Evolutionary conservation across 495 filamentous ascomycete genomes (phyloP), one percentile per base, ranked within the genome.

Genomic region (Oleoguttula mirabilis): DNA sequence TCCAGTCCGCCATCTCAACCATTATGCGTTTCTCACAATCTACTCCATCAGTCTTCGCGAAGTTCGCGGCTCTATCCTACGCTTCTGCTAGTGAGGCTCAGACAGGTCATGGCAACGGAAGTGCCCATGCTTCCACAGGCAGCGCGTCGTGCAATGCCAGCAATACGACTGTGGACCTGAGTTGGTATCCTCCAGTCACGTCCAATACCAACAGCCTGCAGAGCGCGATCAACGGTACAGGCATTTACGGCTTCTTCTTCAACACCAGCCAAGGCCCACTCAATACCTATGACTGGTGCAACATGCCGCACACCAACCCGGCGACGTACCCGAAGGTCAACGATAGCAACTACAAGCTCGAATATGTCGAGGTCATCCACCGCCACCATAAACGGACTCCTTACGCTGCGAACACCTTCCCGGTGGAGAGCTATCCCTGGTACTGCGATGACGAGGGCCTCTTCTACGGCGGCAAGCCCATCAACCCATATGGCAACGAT

Each of bases 351-450:
- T 81, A 73, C 51, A 59, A 70, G 41, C 62, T 84, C 24, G 58
- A 66, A 48, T 82, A 82, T 49, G 78, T 83, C 7, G 79, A 84
- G 61, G 58, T 80, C 45, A 76, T 83, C 36, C 79, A 83, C 44
- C 68, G 80, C 42, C 80, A 84, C 52, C 79, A 84, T 52, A 82
- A 83, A 58, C 68, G 80, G 23, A 84, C 78, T 0, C 78, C 77
- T 1, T 84, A 84, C 50, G 69, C 72, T 5, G 66, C 66, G 30
- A 84, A 82, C 54, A 66, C 72, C 4, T 82, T 83, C 51, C 77
- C 77, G 1, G 59, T 70, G 10, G 80, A 84, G 55, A 59, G 70
- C 10, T 73, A 75, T 50, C 50, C 59, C n/a, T 84, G 77, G 79
- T 56, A 44, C 55, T 82, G 78, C 56, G 57, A 70, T 39, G 69